Evolutionary conservation across 192 early-diverging fungal genomes (phyloP), one percentile per base, ranked within the genome.

Genomic region (Entomortierella beljakovae): DNA sequence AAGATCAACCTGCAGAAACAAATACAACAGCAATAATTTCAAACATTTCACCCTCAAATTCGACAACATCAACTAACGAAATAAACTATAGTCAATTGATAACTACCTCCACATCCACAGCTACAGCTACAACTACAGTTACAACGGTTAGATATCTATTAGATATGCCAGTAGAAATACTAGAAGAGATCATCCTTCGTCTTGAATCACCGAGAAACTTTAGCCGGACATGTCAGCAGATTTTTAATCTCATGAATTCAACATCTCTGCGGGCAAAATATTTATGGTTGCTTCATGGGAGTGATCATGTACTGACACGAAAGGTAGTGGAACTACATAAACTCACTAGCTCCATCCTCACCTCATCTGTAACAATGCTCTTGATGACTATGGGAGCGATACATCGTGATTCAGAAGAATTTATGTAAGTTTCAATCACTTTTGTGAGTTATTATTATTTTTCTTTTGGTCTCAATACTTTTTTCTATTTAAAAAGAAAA

Each of bases 381-480:
- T 25, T 79, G 56, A 59, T 79, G 26, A 13, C 52, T 20, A 79
- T 70, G 75, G 75, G 75, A 0, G 75, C 75, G 2, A 32, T 50
- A 16, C 64, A 46, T 28, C 66, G 75, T 28, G 75, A 79, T 59
- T 56, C 64, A 22, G 68, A 69, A 31, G 75, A 79, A 57, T 79
- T 79, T 37, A 79, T 79, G 75, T 79, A 79, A 70, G 75, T 70
- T 50, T 15, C 43, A 46, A 38, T 6, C 37, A 13, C 37, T 13
- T 13, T 8, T 8, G 6, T 38, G 37, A 8, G 37, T 38, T n/a
- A n/a, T n/a, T n/a, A n/a, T n/a, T n/a, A n/a, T n/a, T n/a, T n/a
- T n/a, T n/a, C n/a, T n/a, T n/a, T n/a, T n/a, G n/a, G n/a, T n/a
- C n/a, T n/a, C n/a, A n/a, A n/a, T n/a, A n/a, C n/a, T n/a, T n/a